Conservation (phyloP, 164 flowering plant species). For the Warburgia ugandensis region DNA sequence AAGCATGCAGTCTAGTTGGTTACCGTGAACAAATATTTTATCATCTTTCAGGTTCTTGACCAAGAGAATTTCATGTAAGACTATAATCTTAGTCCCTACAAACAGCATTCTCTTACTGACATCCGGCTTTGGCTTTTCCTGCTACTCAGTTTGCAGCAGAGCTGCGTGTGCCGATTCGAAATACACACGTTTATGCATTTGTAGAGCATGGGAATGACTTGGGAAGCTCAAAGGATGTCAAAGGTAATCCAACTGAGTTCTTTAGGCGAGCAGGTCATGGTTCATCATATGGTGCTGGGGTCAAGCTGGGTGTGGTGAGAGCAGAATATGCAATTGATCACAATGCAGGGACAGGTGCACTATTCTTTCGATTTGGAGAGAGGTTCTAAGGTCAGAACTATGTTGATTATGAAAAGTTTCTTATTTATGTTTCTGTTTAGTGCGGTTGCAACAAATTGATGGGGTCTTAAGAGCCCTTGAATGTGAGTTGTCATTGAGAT, state of each 20-base stretch:
- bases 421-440: too few relatives aligned
- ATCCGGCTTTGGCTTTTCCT: not conserved
- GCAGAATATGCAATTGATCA: conserved; percentile 98
- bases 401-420: too few relatives aligned
- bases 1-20: conserved; percentile 14
- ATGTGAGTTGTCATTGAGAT: too few relatives aligned
- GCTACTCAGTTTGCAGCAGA: conserved; percentile 77
- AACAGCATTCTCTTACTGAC: too few relatives aligned
- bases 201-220: conserved; percentile 97
- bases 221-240: conserved; percentile 93
- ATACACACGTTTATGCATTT: conserved; percentile 82
- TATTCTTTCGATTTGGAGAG: conserved; percentile 94
- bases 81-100: too few relatives aligned
- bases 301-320: conserved; percentile 79
- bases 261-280: conserved; percentile 89
- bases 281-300: conserved; percentile 90
- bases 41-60: too few relatives aligned
- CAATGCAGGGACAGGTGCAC: conserved; percentile 89
- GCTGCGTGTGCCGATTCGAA: conserved; percentile 74
- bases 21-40: too few relatives aligned
- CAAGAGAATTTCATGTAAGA: too few relatives aligned
- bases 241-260: conserved; percentile 97
- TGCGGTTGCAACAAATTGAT: too few relatives aligned
- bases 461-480: too few relatives aligned
- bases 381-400: conserved; percentile 73